Evolutionary conservation across 164 flowering plant species (phyloP).

Genomic region (Piper betle): DNA sequence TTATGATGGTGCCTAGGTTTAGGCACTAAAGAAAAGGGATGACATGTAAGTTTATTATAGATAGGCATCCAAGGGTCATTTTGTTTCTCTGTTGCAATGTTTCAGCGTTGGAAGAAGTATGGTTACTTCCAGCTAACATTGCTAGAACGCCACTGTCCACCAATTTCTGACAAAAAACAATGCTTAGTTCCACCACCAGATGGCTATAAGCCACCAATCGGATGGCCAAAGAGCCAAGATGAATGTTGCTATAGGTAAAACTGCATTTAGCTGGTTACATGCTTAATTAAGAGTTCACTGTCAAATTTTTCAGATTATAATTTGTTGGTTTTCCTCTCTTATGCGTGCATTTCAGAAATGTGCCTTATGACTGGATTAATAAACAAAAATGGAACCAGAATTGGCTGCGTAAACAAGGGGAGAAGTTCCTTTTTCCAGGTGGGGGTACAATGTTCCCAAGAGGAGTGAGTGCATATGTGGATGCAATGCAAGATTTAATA

Average conservation of each 20-base stretch:
- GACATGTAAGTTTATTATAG: too few species aligned
- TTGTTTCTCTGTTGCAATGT: not conserved
- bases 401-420: constrained; percentile 88
- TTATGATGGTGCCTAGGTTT: too few species aligned
- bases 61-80: too few species aligned
- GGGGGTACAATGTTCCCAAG: constrained; percentile 98
- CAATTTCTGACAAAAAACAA: constrained; percentile 68
- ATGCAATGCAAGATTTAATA: constrained; percentile 79
- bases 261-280: not conserved
- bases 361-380: constrained; percentile 98
- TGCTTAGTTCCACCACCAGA: constrained; percentile 89
- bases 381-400: constrained; percentile 89
- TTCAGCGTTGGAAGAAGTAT: constrained; percentile 83
- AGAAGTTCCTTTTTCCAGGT: constrained; percentile 89
- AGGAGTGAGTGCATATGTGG: constrained; percentile 84
- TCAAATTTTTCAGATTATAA: too few species aligned
- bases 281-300: not conserved
- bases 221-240: constrained; percentile 86
- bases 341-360: constrained; percentile 47
- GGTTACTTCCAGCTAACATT: constrained; percentile 63
- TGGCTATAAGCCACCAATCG: constrained; percentile 86
- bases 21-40: too few species aligned
- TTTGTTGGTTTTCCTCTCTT: not conserved
- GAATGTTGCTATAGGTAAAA: constrained; percentile 99
- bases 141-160: constrained; percentile 97